These are phyloP conservation scores for Solanum chacoense DNA, from an alignment of 305 asterid genomes.

Conservation along the genomic window DNA sequence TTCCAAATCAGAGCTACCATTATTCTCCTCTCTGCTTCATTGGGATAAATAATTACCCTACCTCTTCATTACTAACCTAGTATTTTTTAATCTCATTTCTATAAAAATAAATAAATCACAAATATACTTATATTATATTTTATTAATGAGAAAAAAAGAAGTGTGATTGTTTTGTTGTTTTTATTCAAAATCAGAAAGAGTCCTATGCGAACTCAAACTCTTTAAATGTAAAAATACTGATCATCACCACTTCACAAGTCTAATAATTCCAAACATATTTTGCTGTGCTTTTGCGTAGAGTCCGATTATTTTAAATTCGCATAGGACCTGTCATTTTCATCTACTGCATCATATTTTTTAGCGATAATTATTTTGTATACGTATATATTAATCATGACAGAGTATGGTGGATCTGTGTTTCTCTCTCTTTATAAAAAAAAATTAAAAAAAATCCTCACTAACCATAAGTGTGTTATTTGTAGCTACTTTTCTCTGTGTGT, in stretches of 20 bases:
- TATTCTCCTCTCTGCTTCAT: not conserved
- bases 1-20: not conserved
- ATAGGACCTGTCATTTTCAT: accelerated
- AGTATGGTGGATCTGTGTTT: conserved; percentile 5
- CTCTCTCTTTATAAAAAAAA: not conserved
- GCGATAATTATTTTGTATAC: not conserved
- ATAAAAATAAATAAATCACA: not conserved
- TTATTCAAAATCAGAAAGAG: not conserved
- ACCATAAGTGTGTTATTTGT: not conserved
- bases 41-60: not conserved
- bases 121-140: not conserved
- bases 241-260: not conserved
- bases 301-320: not conserved
- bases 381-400: not conserved
- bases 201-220: not conserved
- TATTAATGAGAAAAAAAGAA: not conserved
- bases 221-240: not conserved
- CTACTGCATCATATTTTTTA: not conserved
- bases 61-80: not conserved
- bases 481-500: not conserved
- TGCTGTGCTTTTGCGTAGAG: accelerated
- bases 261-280: not conserved
- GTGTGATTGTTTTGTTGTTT: not conserved
- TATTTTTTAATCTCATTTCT: not conserved
- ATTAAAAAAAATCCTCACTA: conserved; percentile 8